Conservation (phyloP, 805 yeast species). For the Diddensiella santjacobensis region DNA sequence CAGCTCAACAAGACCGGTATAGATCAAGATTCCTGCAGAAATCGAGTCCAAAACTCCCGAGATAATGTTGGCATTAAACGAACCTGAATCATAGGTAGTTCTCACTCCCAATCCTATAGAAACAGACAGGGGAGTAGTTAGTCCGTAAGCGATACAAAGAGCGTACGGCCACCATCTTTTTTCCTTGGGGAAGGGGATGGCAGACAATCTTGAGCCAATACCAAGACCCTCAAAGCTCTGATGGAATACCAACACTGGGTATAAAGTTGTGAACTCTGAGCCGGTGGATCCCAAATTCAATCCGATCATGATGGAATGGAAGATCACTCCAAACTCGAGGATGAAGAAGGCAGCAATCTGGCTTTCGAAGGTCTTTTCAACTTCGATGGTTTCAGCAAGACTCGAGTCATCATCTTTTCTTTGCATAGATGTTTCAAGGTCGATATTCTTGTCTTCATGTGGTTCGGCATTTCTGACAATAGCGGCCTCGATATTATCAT, state of each 20-base stretch:
- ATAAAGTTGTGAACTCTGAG: constrained; percentile 59
- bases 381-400: neutral
- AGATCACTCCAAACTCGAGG: constrained; percentile 67
- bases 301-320: constrained; percentile 75
- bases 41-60: constrained; percentile 66
- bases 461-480: constrained; percentile 27
- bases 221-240: constrained; percentile 80
- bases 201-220: constrained; percentile 65
- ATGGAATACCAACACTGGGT: constrained; percentile 66
- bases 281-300: constrained; percentile 61
- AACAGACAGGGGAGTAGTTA: constrained; percentile 65
- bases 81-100: constrained; percentile 49
- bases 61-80: constrained; percentile 51
- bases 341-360: constrained; percentile 48
- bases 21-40: constrained; percentile 67
- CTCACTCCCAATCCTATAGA: constrained; percentile 77
- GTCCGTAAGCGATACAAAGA: constrained; percentile 47
- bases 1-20: constrained; percentile 70
- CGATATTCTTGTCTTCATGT: constrained; percentile 26
- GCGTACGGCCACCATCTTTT: constrained; percentile 50
- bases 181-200: constrained; percentile 50
- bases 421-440: neutral
- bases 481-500: constrained; percentile 25
- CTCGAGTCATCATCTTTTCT: constrained; percentile 12
- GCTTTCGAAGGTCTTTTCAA: constrained; percentile 22